Conservation (phyloP, 2,329 filamentous ascomycete species). For the Phaeosphaeriaceae sp. region DNA sequence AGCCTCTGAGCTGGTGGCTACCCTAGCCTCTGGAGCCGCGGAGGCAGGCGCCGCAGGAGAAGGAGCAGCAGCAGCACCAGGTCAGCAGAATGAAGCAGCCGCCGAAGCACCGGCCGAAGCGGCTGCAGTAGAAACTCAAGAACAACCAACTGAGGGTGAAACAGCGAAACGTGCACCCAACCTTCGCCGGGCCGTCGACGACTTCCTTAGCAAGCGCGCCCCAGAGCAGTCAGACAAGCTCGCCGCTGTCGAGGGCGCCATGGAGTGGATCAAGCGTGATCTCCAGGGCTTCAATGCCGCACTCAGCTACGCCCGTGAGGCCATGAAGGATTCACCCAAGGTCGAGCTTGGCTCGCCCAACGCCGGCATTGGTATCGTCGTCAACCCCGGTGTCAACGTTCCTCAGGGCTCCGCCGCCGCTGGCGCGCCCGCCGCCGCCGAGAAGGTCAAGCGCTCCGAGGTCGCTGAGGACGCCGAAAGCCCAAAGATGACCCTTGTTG, state of each 20-base stretch:
- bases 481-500: constrained; percentile 51
- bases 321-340: constrained; percentile 57
- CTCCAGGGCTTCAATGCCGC: constrained; percentile 59
- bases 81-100: constrained; percentile 24
- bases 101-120: constrained; percentile 14
- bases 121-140: constrained; percentile 15
- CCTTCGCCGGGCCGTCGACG: constrained; percentile 34
- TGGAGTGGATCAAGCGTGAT: constrained; percentile 57
- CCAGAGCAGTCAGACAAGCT: constrained; percentile 28
- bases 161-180: constrained; percentile 35
- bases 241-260: constrained; percentile 42
- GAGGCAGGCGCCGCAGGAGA: constrained; percentile 34
- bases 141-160: not conserved
- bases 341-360: constrained; percentile 58
- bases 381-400: constrained; percentile 50
- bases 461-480: constrained; percentile 40
- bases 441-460: constrained; percentile 31
- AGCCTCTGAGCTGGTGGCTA: constrained; percentile 54
- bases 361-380: constrained; percentile 51
- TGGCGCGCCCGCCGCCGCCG: constrained; percentile 24
- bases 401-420: constrained; percentile 48
- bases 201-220: constrained; percentile 37
- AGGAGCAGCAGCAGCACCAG: constrained; percentile 24
- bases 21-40: constrained; percentile 51
- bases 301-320: constrained; percentile 57